Evolutionary conservation across 805 yeast genomes (phyloP), one percentile per base, ranked within the genome.

Genomic region (Pichia occidentalis): DNA sequence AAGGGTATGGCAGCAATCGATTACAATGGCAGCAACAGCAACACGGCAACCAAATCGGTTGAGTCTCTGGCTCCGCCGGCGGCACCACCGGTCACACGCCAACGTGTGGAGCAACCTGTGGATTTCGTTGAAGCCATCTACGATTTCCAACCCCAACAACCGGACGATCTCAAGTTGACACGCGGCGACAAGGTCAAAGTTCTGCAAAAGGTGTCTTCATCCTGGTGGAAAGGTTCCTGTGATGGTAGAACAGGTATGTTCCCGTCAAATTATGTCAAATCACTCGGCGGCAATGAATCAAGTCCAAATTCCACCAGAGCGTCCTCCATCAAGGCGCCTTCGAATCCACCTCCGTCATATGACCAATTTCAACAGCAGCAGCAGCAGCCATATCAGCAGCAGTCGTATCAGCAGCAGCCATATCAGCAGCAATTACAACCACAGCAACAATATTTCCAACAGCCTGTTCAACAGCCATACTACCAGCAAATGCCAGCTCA

Each of bases 151-250:
- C 78, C 95, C 0, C 84, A 78, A 49, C 86, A 85, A 56, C 65
- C 73, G 1, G 90, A 79, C 24, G 98, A 90, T 59, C 63, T 90
- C 50, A 61, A 57, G 7, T 66, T 90, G 14, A 51, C 49, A 24
- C 68, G 63, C 26, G 97, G 94, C 39, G 90, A 82, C 45, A 76
- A 71, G 51, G 58, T 92, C 34, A 71, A 72, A 23, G 74, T 92
- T 5, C 39, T 75, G 5, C 95, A 87, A 54, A 83, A 76, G 51
- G 68, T 81, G 33, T 83, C 90, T 16, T 70, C 73, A 26, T 90
- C 87, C 54, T 90, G 98, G 98, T 87, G 92, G 84, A 81, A 75
- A 54, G 98, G 98, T 32, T 63, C 65, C 13, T 56, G 68, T 30
- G 70, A 73, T 42, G 73, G 75, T 5, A 57, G 60, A 23, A 70